These are phyloP conservation scores for Hypoxylon lienhwacheense DNA, from an alignment of 495 filamentous ascomycete genomes.

Conservation along the genomic window DNA sequence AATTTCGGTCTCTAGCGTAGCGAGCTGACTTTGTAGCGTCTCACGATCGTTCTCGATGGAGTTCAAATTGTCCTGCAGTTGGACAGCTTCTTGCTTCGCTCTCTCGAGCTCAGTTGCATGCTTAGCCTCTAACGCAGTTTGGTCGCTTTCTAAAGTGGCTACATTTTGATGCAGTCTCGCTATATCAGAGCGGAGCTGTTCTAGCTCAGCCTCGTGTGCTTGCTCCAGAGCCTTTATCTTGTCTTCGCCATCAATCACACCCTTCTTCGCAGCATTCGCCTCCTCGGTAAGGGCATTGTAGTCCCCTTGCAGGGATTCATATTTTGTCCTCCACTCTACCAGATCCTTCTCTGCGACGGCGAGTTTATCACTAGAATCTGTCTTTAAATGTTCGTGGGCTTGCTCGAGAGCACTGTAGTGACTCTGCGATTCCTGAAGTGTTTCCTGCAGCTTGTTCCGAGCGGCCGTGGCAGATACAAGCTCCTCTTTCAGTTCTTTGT, in stretches of 20 bases:
- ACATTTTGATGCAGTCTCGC: conserved; percentile 21
- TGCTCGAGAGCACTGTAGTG: conserved; percentile 20
- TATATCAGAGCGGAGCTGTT: conserved; percentile 8
- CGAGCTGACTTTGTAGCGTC: conserved; percentile 13
- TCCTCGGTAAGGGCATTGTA: conserved; percentile 13
- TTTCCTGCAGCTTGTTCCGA: conserved; percentile 3
- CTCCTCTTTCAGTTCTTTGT: conserved; percentile 18
- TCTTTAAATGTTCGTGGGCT: not conserved
- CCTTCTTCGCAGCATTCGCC: conserved; percentile 12
- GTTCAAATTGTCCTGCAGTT: conserved; percentile 19
- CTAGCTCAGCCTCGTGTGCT: conserved; percentile 18
- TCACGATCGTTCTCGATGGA: conserved; percentile 16
- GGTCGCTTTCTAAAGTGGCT: conserved; percentile 10
- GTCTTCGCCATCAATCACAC: conserved; percentile 8
- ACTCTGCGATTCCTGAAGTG: conserved; percentile 6
- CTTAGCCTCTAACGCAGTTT: conserved; percentile 14
- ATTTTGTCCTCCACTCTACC: conserved; percentile 23
- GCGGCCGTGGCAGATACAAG: conserved; percentile 12
- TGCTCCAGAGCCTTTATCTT: conserved; percentile 23
- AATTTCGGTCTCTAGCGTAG: conserved; percentile 9
- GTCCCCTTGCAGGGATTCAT: conserved; percentile 14
- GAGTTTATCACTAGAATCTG: conserved; percentile 15
- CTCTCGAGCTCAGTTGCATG: conserved; percentile 23
- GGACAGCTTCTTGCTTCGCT: conserved; percentile 17
- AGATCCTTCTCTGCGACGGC: conserved; percentile 9